phyloP scores from a whole-genome alignment of 345 rosid species.

The Luvunga scandens region DNA sequence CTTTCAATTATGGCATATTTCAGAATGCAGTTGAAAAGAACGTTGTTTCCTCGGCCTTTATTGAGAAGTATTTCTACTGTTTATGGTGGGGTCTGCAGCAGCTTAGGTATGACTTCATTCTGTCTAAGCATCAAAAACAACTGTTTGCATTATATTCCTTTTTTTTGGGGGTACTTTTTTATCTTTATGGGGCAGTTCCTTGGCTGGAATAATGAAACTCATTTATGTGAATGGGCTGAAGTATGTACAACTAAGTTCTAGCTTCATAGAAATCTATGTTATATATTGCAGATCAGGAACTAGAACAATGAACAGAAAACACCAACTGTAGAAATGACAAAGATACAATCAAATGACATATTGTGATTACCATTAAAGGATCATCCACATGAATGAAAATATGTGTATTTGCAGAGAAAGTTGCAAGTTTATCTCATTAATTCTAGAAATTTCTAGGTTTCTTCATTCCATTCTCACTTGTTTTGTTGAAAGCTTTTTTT shows the following conservation, averaged over 20 bases:
- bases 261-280: neutral
- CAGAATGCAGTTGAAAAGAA: conserved; percentile 55
- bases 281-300: neutral
- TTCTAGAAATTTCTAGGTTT: neutral
- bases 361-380: neutral
- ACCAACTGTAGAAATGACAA: neutral
- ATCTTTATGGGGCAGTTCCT: neutral
- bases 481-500: neutral
- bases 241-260: neutral
- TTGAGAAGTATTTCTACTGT: conserved; percentile 76
- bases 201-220: neutral
- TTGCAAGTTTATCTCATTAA: neutral
- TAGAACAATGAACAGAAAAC: neutral
- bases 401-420: neutral
- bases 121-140: neutral
- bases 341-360: neutral
- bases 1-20: conserved; percentile 70
- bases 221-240: neutral
- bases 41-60: conserved; percentile 55
- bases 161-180: neutral
- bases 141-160: neutral
- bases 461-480: neutral
- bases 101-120: conserved; percentile 53
- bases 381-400: neutral
- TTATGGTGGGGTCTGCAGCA: conserved; percentile 97